phyloP scores from a whole-genome alignment of 371 early-diverging fungal species.

The Syncephalastrum racemosum region DNA sequence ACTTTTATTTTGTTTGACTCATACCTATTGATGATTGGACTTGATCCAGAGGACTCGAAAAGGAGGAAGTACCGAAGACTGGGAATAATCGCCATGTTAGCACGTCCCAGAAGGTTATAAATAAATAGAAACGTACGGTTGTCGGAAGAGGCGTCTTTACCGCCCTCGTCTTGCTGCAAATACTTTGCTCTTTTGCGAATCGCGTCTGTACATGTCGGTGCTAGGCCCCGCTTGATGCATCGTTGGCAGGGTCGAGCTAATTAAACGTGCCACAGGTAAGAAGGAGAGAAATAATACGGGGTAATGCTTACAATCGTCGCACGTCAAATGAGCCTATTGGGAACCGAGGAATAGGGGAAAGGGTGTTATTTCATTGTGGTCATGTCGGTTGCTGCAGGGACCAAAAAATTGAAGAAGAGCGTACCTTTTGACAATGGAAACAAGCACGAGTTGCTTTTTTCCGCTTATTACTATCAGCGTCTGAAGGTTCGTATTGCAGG shows the following conservation, averaged over 20 bases:
- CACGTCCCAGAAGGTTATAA: background rate
- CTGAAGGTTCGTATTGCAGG: constrained; percentile 17
- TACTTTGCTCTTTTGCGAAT: constrained; percentile 74
- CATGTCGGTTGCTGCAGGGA: no score
- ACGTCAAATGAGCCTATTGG: constrained; percentile 56
- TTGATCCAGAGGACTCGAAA: constrained; percentile 4
- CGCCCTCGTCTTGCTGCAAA: constrained; percentile 55
- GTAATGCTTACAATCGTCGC: constrained; percentile 57
- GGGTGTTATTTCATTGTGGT: no score
- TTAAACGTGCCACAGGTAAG: constrained; percentile 1
- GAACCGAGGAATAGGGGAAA: background rate
- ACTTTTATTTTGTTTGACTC: constrained; percentile 6
- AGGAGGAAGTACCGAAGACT: no score
- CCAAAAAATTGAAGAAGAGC: background rate
- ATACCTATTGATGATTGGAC: constrained; percentile 5
- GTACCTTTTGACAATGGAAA: constrained; percentile 58
- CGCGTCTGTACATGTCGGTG: constrained; percentile 75
- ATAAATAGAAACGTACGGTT: background rate
- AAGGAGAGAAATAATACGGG: background rate
- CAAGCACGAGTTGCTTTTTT: constrained; percentile 35
- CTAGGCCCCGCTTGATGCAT: constrained; percentile 78
- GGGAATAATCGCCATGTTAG: constrained; percentile 1
- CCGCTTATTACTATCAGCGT: constrained; percentile 25
- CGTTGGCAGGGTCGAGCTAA: constrained; percentile 82
- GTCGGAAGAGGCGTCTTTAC: background rate